Base-by-base conservation (phyloP, 2,329 filamentous ascomycete genomes). In the Aspergillus unguis region DNA sequence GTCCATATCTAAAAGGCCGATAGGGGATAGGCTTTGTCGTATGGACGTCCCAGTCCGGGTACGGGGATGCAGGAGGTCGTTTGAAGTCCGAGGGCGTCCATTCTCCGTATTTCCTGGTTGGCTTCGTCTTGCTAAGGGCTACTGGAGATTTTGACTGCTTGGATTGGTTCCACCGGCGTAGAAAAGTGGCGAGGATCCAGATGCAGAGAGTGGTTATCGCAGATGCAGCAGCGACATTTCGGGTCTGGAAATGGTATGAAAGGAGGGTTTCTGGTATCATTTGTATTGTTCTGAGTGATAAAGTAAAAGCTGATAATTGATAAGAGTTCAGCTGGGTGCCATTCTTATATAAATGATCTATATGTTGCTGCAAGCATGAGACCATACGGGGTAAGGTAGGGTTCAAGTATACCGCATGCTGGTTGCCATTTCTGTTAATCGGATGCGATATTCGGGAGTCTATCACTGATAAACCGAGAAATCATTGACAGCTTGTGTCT, bases 1-100 rank as follows among this genome's bases (percentile, higher is more conserved):
- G 87, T 0, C 88, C 88, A 66, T 90, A 83, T 61, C 86, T 82
- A 69, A 92, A 92, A 0, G 88, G 87, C 5, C 88, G 81, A 71
- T 92, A 92, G 0, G 87, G 86, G 0, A 90, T 79, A 0, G 88
- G 88, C 54, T 86, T 85, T 1, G 86, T 88, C n/a, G 74, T 72
- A 26, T 80, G 75, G 33, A 91, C 67, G 40, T 85, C 83, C 86
- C 88, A 92, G 65, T 82, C 70, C 0, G 82, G 81, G 61, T 88
- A 90, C 0, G 87, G 82, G 0, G 71, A 48, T 4, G 85, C 82
- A 1, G 72, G 66, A 1, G 86, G 85, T 2, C 83, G 75, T 54
- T 78, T 77, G 75, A 86, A 90, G 48, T 72, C 60, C 9, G 76
- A 78, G 0, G 83, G 79, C 4, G 62, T 69, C 84, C 85, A 88